Percentiles rank a stretch among this genome's conserved stretches.
Evolutionary conservation across 768 basidiomycete species (phyloP).

Genomic region (Suillus spraguei): DNA sequence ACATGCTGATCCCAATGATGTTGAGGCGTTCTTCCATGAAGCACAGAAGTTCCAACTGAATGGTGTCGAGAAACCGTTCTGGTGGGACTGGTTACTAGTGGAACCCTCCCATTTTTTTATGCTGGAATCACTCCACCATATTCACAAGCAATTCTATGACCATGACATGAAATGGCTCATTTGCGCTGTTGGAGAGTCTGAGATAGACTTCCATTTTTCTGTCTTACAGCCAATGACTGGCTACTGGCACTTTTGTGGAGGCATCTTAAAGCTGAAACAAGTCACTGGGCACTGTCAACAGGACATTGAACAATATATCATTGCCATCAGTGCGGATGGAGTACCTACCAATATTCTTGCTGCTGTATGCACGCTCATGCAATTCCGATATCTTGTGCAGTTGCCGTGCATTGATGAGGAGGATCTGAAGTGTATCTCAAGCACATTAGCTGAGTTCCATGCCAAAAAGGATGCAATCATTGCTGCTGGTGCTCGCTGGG

Average conservation of each 20-base stretch:
- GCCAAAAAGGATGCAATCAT: neutral
- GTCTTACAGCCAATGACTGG: neutral
- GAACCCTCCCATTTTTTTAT: constrained; percentile 36
- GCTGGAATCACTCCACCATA: constrained; percentile 41
- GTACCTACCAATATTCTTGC: neutral
- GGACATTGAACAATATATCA: neutral
- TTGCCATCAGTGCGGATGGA: neutral
- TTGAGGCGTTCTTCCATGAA: too few relatives aligned
- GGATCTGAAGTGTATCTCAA: neutral
- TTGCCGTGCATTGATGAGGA: neutral
- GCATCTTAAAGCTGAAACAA: neutral
- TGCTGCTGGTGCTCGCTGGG: neutral
- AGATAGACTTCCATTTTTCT: neutral
- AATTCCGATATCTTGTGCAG: neutral
- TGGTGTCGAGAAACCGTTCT: constrained; percentile 31
- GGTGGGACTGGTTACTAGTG: constrained; percentile 37
- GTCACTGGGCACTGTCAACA: neutral
- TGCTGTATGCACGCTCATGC: neutral
- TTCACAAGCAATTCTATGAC: constrained; percentile 42
- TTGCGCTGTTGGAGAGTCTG: too few relatives aligned
- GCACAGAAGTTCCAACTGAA: constrained; percentile 13
- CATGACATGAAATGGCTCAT: too few relatives aligned
- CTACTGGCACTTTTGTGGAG: neutral
- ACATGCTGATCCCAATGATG: too few relatives aligned
- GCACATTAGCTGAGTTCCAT: neutral